Percentiles rank a stretch among this genome's conserved stretches.
phyloP scores from a whole-genome alignment of 805 yeast genomes.

The Zygosaccharomyces siamensis region DNA sequence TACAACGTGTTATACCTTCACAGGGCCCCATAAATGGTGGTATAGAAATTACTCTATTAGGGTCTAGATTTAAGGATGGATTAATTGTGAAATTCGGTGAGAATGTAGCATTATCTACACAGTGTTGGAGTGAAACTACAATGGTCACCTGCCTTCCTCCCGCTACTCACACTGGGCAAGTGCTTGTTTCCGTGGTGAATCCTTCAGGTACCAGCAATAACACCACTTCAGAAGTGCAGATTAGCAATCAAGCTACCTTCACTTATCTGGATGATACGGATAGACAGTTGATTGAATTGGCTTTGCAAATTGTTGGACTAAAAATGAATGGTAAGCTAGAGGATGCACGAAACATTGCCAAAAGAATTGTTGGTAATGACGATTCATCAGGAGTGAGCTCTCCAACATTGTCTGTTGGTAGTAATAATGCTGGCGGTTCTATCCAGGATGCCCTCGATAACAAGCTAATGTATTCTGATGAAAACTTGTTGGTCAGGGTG shows the following conservation, averaged over 20 bases:
- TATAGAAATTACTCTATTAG: slow-evolving; percentile 85
- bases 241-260: slow-evolving; percentile 46
- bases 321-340: slow-evolving; percentile 95
- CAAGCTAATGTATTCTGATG: slow-evolving; percentile 31
- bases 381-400: slow-evolving; percentile 27
- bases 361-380: slow-evolving; percentile 70
- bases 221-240: slow-evolving; percentile 18
- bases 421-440: slow-evolving; percentile 2
- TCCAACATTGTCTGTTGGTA: slow-evolving; percentile 14
- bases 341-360: slow-evolving; percentile 91
- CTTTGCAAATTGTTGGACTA: slow-evolving; percentile 92
- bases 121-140: slow-evolving; percentile 94
- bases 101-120: slow-evolving; percentile 73
- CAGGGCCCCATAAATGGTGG: slow-evolving; percentile 97
- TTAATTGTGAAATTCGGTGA: slow-evolving; percentile 83
- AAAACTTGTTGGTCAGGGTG: slow-evolving; percentile 42
- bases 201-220: slow-evolving; percentile 28
- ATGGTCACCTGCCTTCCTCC: slow-evolving; percentile 94
- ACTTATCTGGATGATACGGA: slow-evolving; percentile 95
- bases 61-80: slow-evolving; percentile 81
- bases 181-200: slow-evolving; percentile 73
- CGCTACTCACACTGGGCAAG: slow-evolving; percentile 84
- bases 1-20: slow-evolving; percentile 88
- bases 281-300: slow-evolving; percentile 88
- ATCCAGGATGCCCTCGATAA: slow-evolving; percentile 8